A percentile compares a stretch with the other conserved stretches of the same genome.
Conservation (phyloP, 2,329 filamentous ascomycete genomes). For the Penicillium sp. region DNA sequence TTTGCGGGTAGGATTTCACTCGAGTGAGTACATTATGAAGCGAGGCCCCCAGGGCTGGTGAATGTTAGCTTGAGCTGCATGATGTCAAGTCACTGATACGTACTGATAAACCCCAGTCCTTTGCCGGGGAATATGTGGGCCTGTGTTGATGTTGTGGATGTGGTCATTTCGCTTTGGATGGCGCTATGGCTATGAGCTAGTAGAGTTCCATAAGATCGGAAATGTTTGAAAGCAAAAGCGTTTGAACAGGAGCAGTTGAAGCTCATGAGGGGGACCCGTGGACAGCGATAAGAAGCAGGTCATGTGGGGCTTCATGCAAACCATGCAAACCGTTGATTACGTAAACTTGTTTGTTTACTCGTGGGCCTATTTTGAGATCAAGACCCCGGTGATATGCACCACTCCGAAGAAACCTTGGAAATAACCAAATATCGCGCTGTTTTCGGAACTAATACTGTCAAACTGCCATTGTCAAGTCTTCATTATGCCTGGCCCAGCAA, state of each 20-base stretch:
- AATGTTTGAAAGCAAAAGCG: neutral
- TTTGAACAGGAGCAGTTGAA: neutral
- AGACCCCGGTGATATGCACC: constrained; percentile 9
- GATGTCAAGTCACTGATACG: constrained; percentile 19
- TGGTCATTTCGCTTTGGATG: constrained; percentile 34
- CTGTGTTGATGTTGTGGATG: constrained; percentile 35
- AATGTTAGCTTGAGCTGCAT: constrained; percentile 25
- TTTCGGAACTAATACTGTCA: neutral
- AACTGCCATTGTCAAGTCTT: constrained; percentile 4
- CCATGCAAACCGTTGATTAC: constrained; percentile 3
- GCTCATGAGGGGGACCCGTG: neutral
- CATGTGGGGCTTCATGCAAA: constrained; percentile 20
- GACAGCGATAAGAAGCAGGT: constrained; percentile 11
- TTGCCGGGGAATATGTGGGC: constrained; percentile 68
- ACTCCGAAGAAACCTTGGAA: neutral
- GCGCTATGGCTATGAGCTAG: neutral
- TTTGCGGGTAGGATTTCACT: constrained; percentile 81
- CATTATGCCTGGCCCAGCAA: constrained; percentile 57
- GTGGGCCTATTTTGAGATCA: too few species aligned
- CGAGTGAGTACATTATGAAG: constrained; percentile 86
- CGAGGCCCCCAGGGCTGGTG: constrained; percentile 79
- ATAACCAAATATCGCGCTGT: neutral
- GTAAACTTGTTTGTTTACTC: too few species aligned
- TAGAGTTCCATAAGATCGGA: neutral
- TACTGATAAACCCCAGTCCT: constrained; percentile 64